These are phyloP conservation scores for Alternaria arbusti DNA, from an alignment of 2,329 filamentous ascomycete genomes.

Conservation along the genomic window DNA sequence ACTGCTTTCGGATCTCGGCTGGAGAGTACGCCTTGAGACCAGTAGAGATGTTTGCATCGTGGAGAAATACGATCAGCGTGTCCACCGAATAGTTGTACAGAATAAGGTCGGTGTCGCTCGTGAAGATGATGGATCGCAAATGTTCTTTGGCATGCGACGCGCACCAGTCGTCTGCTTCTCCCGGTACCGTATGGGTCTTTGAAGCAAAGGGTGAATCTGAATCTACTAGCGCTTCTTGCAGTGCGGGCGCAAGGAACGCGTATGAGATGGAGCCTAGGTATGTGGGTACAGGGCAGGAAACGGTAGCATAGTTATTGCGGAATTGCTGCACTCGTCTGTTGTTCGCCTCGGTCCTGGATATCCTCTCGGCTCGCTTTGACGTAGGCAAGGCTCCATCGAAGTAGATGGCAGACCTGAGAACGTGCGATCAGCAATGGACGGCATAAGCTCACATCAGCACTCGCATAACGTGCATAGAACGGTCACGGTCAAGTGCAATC, in stretches of 20 bases:
- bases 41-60: conserved; percentile 61
- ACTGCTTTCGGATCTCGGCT: conserved; percentile 51
- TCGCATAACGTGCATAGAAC: conserved; percentile 14
- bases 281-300: conserved; percentile 36
- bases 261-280: conserved; percentile 53
- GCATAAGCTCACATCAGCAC: conserved; percentile 12
- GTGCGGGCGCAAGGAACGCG: conserved; percentile 77
- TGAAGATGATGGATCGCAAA: conserved; percentile 70
- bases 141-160: conserved; percentile 66
- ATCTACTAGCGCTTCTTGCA: conserved; percentile 71
- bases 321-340: conserved; percentile 63
- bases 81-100: conserved; percentile 70
- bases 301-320: conserved; percentile 42
- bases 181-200: conserved; percentile 69
- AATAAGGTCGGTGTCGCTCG: conserved; percentile 86
- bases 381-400: conserved; percentile 84
- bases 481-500: conserved; percentile 20
- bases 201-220: conserved; percentile 48
- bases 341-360: conserved; percentile 65
- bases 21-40: conserved; percentile 52
- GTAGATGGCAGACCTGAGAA: conserved; percentile 65
- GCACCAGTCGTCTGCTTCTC: conserved; percentile 85
- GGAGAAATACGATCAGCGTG: conserved; percentile 72
- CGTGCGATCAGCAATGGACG: conserved; percentile 27
- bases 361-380: conserved; percentile 68